Conservation (phyloP, 371 early-diverging fungal species). For the Mucor velutinosus region DNA sequence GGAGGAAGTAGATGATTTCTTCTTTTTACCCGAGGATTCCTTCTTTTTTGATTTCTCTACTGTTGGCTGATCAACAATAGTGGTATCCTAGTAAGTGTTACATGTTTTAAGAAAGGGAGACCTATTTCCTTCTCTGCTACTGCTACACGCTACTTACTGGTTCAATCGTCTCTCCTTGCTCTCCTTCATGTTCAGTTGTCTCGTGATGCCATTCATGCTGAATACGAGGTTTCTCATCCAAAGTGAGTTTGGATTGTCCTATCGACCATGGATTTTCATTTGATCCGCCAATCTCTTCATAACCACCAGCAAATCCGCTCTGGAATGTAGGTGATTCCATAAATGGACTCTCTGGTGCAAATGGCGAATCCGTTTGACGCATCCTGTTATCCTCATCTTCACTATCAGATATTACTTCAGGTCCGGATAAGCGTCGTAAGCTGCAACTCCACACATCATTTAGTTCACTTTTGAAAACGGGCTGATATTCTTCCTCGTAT, state of each 20-base stretch:
- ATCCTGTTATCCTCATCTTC: conserved; percentile 28
- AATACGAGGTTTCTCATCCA: neutral
- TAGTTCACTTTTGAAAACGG: conserved; percentile 26
- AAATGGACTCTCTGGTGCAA: conserved; percentile 1
- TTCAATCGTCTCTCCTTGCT: neutral
- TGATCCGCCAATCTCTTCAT: conserved; percentile 36
- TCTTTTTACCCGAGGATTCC: neutral
- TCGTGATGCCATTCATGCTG: neutral
- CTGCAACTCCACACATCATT: conserved; percentile 27
- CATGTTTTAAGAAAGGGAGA: neutral
- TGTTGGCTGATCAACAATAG: neutral
- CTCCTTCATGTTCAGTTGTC: neutral
- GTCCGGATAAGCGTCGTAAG: conserved; percentile 8
- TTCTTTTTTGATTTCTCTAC: neutral
- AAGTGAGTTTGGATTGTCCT: neutral
- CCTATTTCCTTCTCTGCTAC: neutral
- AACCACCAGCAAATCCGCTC: conserved; percentile 7
- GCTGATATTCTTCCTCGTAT: neutral
- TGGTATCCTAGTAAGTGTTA: neutral
- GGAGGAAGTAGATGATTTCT: neutral
- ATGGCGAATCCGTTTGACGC: neutral
- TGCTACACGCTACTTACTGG: neutral
- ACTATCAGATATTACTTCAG: conserved; percentile 27
- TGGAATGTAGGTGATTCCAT: conserved; percentile 11
- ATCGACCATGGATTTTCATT: conserved; percentile 31